Evolutionary conservation across 495 filamentous ascomycete species (phyloP).

Genomic region (Aspergillus affinis): DNA sequence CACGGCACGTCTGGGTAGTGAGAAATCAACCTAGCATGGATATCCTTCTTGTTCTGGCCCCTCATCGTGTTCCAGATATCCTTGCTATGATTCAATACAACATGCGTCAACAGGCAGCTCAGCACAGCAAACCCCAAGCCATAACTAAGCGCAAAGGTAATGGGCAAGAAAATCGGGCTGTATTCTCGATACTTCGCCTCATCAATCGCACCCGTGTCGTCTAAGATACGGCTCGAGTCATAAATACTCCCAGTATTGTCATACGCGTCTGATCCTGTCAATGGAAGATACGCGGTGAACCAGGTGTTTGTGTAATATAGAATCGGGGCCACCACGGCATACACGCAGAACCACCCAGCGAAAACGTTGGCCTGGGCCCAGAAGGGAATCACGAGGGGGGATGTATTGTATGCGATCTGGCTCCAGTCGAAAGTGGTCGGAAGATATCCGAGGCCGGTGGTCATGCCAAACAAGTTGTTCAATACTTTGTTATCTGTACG

Average conservation of each 20-base stretch:
- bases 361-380: conserved; percentile 90
- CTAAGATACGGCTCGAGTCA: conserved; percentile 72
- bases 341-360: conserved; percentile 74
- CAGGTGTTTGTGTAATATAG: conserved; percentile 72
- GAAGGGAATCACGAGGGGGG: conserved; percentile 78
- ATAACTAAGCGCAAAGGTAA: conserved; percentile 76
- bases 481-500: conserved; percentile 32
- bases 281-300: conserved; percentile 75
- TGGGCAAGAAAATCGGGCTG: conserved; percentile 74
- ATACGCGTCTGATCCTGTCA: conserved; percentile 69
- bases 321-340: conserved; percentile 79
- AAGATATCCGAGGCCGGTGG: conserved; percentile 81
- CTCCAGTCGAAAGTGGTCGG: conserved; percentile 91
- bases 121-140: conserved; percentile 76
- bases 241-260: conserved; percentile 76
- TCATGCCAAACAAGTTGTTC: conserved; percentile 67
- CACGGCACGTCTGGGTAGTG: conserved; percentile 74
- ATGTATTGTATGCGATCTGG: conserved; percentile 86
- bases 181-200: conserved; percentile 67
- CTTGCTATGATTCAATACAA: conserved; percentile 14
- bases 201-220: conserved; percentile 67
- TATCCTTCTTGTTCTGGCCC: conserved; percentile 55
- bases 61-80: conserved; percentile 23
- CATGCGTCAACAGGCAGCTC: conserved; percentile 45
- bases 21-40: conserved; percentile 74